Base-by-base conservation (phyloP, 345 rosid genomes). In the Iberis pinnata region DNA sequence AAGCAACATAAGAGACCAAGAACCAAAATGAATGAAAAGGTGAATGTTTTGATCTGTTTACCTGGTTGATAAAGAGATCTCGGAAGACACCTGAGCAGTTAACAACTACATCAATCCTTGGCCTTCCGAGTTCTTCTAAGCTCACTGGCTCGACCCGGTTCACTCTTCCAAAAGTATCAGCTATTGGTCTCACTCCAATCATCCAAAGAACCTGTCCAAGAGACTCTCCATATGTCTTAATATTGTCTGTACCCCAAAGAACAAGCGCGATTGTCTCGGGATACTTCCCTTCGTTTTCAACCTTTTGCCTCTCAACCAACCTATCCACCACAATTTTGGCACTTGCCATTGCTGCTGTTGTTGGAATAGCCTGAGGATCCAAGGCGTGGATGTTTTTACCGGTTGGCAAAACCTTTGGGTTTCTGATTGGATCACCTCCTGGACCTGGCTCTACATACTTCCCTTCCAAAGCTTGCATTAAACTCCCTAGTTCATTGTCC, bases 51-150 rank as follows among this genome's bases (percentile, higher is more conserved):
- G 6, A 13, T 52, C 14, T 43, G 13, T 16, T 37, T 72, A 86
- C 98, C 96, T 92, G 98, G 37, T 92, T 92, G 70, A 92, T 88
- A 53, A 92, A 92, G 42, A 92, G 95, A 61, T 92, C 96, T 67
- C 98, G 78, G 82, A 92, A 92, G 31, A 92, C 95, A 15, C 98
- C 98, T 0, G 98, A 92, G 80, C 98, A 92, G 69, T 92, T 92
- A 39, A 92, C 96, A 14, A 92, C 96, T 4, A 92, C 98, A 58
- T 92, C 98, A 25, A 92, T 88, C 75, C 96, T 85, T 8, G 98
- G 96, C 76, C 98, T 88, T 49, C 98, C 95, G 26, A 92, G 93
- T 63, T 88, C 98, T 65, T 88, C 98, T 22, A 92, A 83, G 70
- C 95, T 80, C 38, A 92, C 89, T 7, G 83, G 66, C 64, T 92